Conservation (phyloP, 1,139 yeast species). For the Sugiyamaella pinicola region DNA sequence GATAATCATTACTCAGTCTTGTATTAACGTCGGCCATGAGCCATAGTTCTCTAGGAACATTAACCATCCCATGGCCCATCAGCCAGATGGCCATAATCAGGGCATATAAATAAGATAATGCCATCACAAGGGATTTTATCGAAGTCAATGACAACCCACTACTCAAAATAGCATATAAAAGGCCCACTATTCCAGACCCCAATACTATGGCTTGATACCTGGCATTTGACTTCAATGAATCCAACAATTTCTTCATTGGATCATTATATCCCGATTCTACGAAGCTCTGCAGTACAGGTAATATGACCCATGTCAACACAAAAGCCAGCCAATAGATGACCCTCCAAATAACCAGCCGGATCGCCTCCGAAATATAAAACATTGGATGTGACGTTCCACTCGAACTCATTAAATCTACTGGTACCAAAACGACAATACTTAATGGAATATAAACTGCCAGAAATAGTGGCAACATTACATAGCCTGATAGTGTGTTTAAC, state of each 20-base stretch:
- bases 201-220: slow-evolving; percentile 63
- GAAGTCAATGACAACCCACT: slow-evolving; percentile 59
- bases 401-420: slow-evolving; percentile 54
- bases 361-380: slow-evolving; percentile 49
- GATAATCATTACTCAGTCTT: slow-evolving; percentile 51
- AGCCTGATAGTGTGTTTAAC: slow-evolving; percentile 45
- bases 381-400: slow-evolving; percentile 35
- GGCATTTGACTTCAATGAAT: slow-evolving; percentile 60
- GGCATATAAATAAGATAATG: slow-evolving; percentile 78
- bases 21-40: slow-evolving; percentile 49
- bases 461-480: slow-evolving; percentile 47
- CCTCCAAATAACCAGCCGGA: slow-evolving; percentile 67
- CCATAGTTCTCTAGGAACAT: slow-evolving; percentile 65
- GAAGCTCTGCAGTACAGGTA: slow-evolving; percentile 74
- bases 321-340: slow-evolving; percentile 81
- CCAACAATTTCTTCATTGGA: slow-evolving; percentile 50
- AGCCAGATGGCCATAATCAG: slow-evolving; percentile 76
- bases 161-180: slow-evolving; percentile 62
- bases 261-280: slow-evolving; percentile 69
- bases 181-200: slow-evolving; percentile 54
- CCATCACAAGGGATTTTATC: slow-evolving; percentile 69
- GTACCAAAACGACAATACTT: slow-evolving; percentile 57
- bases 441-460: slow-evolving; percentile 57
- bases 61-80: slow-evolving; percentile 79
- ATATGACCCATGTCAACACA: slow-evolving; percentile 64